Base-by-base conservation (phyloP, 2,329 filamentous ascomycete genomes). In the Scorias spongiosa region DNA sequence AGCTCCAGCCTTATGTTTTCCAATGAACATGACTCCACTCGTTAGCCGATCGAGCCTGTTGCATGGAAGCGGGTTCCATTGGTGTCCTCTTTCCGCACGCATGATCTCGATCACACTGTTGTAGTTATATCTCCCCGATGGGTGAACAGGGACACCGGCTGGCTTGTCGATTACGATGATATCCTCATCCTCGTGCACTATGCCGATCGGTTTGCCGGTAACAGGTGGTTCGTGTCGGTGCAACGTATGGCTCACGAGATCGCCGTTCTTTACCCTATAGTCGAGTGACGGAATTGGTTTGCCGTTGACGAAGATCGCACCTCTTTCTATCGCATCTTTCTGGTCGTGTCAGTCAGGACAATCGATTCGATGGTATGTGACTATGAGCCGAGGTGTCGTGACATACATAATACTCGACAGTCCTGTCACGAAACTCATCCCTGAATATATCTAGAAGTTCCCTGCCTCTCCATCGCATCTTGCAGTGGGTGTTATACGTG, bases 101-200 rank as follows among this genome's bases (percentile, higher is more conserved):
- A 98, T 81, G 52, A 98, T 94, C 68, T 96, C 88, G 34, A 93
- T 75, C 39, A 98, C 76, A 1, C 85, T 89, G 66, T 98, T 98
- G 70, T 83, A 93, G 62, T 89, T 87, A 69, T 98, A 98, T 41
- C 91, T 79, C 5, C 91, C 91, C 1, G 91, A 89, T 5, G 91
- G 85, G 62, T 98, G 91, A 0, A 98, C 91, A 0, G 91, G 91
- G 36, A 98, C 80, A 6, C 91, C 91, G 0, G 89, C 82, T 0
- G 91, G 91, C 63, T 98, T 98, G 67, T 95, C 87, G 61, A 98
- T 93, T 48, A 96, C 88, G 46, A 98, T 82, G 69, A 98, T 81
- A 52, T 88, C 82, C 39, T 93, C 77, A 54, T 94, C 86, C 63
- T 98, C 91, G 63, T 94, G 83, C 34, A 98, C 78, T 39, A 95